Base-by-base conservation (phyloP, 1,284 basidiomycete genomes). In the Bondarzewia mesenterica region DNA sequence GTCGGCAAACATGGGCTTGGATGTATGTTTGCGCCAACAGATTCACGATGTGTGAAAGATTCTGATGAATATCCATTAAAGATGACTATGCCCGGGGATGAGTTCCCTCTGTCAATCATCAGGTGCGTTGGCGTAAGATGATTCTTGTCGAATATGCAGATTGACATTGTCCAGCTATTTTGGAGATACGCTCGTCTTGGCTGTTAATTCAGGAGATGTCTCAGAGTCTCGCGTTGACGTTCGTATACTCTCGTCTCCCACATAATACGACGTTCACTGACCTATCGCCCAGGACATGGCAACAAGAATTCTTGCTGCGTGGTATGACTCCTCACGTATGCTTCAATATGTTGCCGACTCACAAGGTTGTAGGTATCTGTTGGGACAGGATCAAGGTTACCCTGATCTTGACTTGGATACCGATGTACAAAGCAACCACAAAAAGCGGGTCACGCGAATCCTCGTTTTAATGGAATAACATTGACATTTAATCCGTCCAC, bases 371-470 rank as follows among this genome's bases (percentile, higher is more conserved):
- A 74, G 72, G 70, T 83, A 77, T 59, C 63, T 80, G 10, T 58
- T 80, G 3, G 74, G 74, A 10, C 82, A 85, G 63, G 81, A 85
- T 57, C 67, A 66, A 3, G 71, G 68, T 1, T 85, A 69, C 58
- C 82, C 82, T 0, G 56, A 66, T 0, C 65, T 72, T n/a, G 66
- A 68, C 57, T 66, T 68, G 52, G 59, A 68, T 50, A 58, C 60
- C 26, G 71, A 89, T 57, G 86, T 86, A 1, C 79, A 82, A 59
- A 74, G 64, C 7, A 70, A 84, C 57, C 86, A 89, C 53, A 72
- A 71, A 52, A 69, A 72, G 77, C 74, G 51, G 42, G 65, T 54
- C 57, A 22, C 4, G 15, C 26, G 5, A 32, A 32, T 15, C 7
- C n/a, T 23, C 22, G 20, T 7, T 22, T 10, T n/a, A 14, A 8